phyloP scores from a whole-genome alignment of 805 yeast species.

The Wickerhamomyces ciferrii region DNA sequence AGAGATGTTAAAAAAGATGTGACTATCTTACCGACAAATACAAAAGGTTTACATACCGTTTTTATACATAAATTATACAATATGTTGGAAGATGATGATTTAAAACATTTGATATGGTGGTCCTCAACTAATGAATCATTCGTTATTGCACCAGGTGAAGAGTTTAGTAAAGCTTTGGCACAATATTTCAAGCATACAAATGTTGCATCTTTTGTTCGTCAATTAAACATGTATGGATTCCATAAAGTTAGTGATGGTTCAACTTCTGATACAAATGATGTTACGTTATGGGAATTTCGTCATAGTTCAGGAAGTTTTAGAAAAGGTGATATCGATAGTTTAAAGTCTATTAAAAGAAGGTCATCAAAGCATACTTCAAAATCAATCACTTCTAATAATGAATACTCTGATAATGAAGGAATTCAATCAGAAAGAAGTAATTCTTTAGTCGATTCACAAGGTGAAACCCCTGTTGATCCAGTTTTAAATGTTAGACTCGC shows the following conservation, averaged over 20 bases:
- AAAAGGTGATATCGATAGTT: conserved; percentile 72
- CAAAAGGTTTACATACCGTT: conserved; percentile 36
- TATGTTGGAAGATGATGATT: conserved; percentile 76
- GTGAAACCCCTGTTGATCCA: conserved; percentile 12
- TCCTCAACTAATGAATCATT: conserved; percentile 64
- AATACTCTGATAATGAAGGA: conserved; percentile 14
- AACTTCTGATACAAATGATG: conserved; percentile 6
- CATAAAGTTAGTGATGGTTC: conserved; percentile 49
- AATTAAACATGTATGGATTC: conserved; percentile 78
- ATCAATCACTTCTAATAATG: conserved; percentile 5
- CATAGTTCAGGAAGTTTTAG: conserved; percentile 76
- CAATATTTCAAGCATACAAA: conserved; percentile 77
- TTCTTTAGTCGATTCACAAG: conserved; percentile 11
- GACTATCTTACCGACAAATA: conserved; percentile 13
- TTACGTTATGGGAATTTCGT: conserved; percentile 74
- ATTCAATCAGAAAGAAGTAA: conserved; percentile 13
- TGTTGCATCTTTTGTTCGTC: conserved; percentile 74
- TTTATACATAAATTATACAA: conserved; percentile 88
- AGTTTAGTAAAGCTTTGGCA: conserved; percentile 66
- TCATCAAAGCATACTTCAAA: conserved; percentile 37
- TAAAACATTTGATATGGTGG: conserved; percentile 87
- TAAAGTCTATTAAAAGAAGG: conserved; percentile 75
- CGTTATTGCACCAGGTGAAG: conserved; percentile 79
- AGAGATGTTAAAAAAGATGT: conserved; percentile 10
- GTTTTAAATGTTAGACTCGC: conserved; percentile 20